Percentiles rank a stretch among this genome's conserved stretches.
These are phyloP conservation scores for Saitozyma podzolica DNA, from an alignment of 768 basidiomycete genomes.

Conservation along the genomic window DNA sequence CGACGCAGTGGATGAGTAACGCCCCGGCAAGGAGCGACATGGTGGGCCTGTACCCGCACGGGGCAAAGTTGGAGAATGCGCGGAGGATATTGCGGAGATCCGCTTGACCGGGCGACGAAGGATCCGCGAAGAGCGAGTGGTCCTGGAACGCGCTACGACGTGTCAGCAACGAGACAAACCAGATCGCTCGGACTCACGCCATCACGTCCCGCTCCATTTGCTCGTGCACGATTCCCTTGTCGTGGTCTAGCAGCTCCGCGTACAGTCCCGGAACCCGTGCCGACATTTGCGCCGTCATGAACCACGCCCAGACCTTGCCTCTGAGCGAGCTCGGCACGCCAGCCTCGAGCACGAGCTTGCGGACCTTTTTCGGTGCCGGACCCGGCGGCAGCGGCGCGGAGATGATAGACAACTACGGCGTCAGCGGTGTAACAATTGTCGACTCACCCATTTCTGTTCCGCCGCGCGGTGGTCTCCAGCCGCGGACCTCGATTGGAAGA, in stretches of 20 bases:
- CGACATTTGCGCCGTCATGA: conserved; percentile 31
- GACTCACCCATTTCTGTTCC: conserved; percentile 47
- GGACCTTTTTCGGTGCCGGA: conserved; percentile 37
- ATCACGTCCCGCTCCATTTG: conserved; percentile 38
- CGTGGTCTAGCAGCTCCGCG: conserved; percentile 40
- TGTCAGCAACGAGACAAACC: not conserved
- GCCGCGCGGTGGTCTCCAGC: conserved; percentile 31
- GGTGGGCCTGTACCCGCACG: conserved; percentile 32
- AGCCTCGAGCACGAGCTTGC: conserved; percentile 40
- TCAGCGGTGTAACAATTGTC: conserved; percentile 2
- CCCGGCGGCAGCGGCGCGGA: conserved; percentile 26
- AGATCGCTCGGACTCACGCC: conserved; percentile 18
- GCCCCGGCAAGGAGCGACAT: conserved; percentile 40
- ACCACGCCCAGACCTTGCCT: conserved; percentile 50
- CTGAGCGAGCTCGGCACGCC: conserved; percentile 42
- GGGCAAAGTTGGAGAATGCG: conserved; percentile 39
- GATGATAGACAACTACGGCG: conserved; percentile 37
- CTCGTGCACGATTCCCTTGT: conserved; percentile 27
- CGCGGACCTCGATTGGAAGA: conserved; percentile 28
- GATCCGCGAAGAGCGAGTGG: conserved; percentile 36
- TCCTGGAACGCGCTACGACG: conserved; percentile 31
- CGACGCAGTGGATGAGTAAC: conserved; percentile 45
- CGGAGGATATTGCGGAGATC: conserved; percentile 41
- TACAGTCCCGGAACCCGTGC: conserved; percentile 39
- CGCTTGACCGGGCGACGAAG: conserved; percentile 29